These are phyloP conservation scores for Neonectria magnoliae DNA, from an alignment of 2,329 filamentous ascomycete species.

Conservation along the genomic window DNA sequence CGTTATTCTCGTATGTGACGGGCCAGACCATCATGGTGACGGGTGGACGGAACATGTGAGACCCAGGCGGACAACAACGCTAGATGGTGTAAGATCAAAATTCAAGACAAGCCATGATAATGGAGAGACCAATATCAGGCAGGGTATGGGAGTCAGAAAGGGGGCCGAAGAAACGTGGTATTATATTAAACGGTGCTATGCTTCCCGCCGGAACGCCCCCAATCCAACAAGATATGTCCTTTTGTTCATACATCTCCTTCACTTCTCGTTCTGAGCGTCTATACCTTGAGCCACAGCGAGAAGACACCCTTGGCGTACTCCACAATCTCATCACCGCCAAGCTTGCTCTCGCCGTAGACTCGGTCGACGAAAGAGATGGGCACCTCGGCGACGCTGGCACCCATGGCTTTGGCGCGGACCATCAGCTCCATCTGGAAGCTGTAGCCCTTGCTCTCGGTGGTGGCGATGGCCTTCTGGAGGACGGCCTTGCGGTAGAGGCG, in stretches of 20 bases:
- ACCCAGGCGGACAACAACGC: background rate
- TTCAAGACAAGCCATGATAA: background rate
- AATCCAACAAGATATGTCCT: constrained; percentile 38
- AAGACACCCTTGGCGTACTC: constrained; percentile 92
- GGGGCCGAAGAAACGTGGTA: constrained; percentile 42
- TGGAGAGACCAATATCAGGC: constrained; percentile 6
- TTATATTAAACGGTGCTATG: constrained; percentile 46
- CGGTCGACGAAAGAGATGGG: constrained; percentile 97
- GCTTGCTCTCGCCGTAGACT: constrained; percentile 93
- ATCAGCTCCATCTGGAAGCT: constrained; percentile 99
- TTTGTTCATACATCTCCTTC: constrained; percentile 35
- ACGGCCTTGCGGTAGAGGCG: constrained; percentile 92
- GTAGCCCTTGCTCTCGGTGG: constrained; percentile 95
- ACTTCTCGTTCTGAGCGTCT: constrained; percentile 26
- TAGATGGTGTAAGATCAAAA: background rate
- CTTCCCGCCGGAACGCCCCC: constrained; percentile 45
- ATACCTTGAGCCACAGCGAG: constrained; percentile 81
- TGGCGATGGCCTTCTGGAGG: constrained; percentile 87
- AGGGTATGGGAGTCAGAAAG: background rate
- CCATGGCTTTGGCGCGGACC: constrained; percentile 96
- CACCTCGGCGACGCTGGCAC: constrained; percentile 91
- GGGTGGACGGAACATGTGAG: constrained; percentile 73
- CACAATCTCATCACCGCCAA: constrained; percentile 94
- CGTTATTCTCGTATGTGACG: constrained; percentile 84
- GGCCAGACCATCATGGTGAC: constrained; percentile 91